Conservation (phyloP, 139 green algal genomes). For the Zygnema circumcarinatum region DNA sequence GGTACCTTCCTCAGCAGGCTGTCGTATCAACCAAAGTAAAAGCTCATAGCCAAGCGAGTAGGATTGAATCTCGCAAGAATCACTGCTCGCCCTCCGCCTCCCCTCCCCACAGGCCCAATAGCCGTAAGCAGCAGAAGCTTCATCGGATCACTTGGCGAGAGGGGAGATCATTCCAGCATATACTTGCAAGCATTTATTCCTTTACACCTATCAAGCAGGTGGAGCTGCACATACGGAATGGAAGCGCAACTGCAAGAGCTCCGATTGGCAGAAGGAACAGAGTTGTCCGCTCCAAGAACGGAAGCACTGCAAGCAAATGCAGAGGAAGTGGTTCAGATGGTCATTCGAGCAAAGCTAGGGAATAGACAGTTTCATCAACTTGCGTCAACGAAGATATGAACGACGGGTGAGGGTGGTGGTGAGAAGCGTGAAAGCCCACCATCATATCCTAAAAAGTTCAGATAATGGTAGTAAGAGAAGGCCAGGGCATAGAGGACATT, state of each 20-base stretch:
- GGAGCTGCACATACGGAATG: slow-evolving; percentile 65
- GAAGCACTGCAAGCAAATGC: slow-evolving; percentile 46
- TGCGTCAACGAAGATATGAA: neutral
- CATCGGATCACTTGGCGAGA: neutral
- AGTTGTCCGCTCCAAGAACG: slow-evolving; percentile 63
- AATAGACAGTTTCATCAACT: neutral
- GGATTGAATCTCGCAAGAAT: slow-evolving; percentile 45
- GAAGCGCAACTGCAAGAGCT: slow-evolving; percentile 72
- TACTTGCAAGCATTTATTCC: neutral
- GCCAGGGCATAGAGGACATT: slow-evolving; percentile 75
- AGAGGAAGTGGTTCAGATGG: neutral
- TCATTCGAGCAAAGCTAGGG: neutral
- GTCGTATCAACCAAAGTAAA: slow-evolving; percentile 32
- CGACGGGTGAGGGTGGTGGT: neutral
- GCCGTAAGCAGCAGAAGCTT: neutral
- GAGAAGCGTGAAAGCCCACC: slow-evolving; percentile 39
- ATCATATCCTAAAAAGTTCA: slow-evolving; percentile 94
- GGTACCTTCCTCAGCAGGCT: neutral
- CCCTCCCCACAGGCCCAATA: neutral
- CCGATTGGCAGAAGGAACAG: slow-evolving; percentile 88
- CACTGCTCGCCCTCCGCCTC: neutral
- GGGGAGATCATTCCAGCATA: neutral
- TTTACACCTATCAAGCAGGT: neutral
- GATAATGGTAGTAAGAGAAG: slow-evolving; percentile 90
- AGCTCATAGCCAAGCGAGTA: slow-evolving; percentile 29